phyloP scores from a whole-genome alignment of 306 rosid genomes.

The Gastrolobium villosum region DNA sequence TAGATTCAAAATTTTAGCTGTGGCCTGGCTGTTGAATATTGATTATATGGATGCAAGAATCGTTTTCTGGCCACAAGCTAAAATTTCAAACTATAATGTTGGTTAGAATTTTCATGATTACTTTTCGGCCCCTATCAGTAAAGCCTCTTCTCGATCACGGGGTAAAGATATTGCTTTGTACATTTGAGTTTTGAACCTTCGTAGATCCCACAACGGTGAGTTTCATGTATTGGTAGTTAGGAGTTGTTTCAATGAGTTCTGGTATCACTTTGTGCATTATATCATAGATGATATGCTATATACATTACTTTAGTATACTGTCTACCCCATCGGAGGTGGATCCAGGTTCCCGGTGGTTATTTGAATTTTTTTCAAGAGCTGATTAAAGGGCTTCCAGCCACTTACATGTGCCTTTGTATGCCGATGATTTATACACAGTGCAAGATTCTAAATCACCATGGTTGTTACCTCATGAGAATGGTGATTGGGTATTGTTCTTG shows the following conservation, averaged over 20 bases:
- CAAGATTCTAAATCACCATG: background rate
- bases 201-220: background rate
- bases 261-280: background rate
- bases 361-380: background rate
- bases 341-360: background rate
- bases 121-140: constrained; percentile 18
- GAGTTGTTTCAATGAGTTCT: constrained; percentile 13
- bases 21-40: constrained; percentile 33
- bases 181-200: constrained; percentile 31
- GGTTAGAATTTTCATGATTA: constrained; percentile 38
- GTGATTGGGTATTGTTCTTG: background rate
- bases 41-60: constrained; percentile 32
- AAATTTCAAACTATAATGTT: constrained; percentile 6
- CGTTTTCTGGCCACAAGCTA: constrained; percentile 14
- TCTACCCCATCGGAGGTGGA: background rate
- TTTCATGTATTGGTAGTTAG: background rate
- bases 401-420: background rate
- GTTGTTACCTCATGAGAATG: constrained; percentile 12
- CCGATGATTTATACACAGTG: constrained; percentile 10
- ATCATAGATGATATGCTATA: background rate
- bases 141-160: constrained; percentile 8
- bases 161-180: constrained; percentile 28
- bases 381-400: constrained; percentile 12
- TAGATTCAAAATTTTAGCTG: constrained; percentile 17
- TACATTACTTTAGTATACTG: background rate